Base-by-base conservation (phyloP, 768 basidiomycete genomes). In the Phylloporus sp. region DNA sequence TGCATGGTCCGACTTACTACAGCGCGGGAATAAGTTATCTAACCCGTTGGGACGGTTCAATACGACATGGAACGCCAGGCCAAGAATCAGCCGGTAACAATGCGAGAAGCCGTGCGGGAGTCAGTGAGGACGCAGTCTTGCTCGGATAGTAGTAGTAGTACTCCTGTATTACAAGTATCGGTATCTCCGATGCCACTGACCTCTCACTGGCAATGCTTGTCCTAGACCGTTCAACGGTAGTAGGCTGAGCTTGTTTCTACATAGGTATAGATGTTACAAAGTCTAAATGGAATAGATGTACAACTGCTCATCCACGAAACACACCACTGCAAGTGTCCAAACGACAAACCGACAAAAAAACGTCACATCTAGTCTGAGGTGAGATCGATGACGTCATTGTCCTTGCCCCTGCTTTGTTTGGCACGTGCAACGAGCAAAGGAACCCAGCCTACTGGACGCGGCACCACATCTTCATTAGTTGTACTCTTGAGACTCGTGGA, bases 331-430 rank as follows among this genome's bases (percentile, higher is more conserved):
- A 9, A 28, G 34, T 29, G 35, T 45, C 18, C 20, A 22, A 23
- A 23, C 4, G 50, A 28, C 17, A 46, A 40, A 46, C 0, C 38
- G n/a, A 45, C 3, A 7, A 14, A 44, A 40, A 4, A 6, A 32
- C 4, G 1, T 17, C 1, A 22, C 17, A 42, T 20, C 42, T 60
- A 60, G 33, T 57, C 54, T 15, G 53, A 73, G 6, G 73, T 73
- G 14, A 74, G 58, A 63, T 74, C 73, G 24, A 74, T 74, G n/a
- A 74, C 48, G 21, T 71, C 65, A 1, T 58, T 33, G 8, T 58
- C 43, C 40, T 15, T 42, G 7, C 13, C 21, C 26, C 47, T 48
- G 40, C 23, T 40, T 36, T 28, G 36, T 37, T 37, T 63, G 15
- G 53, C 49, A 9, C 59, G 62, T 26, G 62, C 59, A 15, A 42